Base-by-base conservation (phyloP, 257 asterid species). In the Salvia rosmarinus region DNA sequence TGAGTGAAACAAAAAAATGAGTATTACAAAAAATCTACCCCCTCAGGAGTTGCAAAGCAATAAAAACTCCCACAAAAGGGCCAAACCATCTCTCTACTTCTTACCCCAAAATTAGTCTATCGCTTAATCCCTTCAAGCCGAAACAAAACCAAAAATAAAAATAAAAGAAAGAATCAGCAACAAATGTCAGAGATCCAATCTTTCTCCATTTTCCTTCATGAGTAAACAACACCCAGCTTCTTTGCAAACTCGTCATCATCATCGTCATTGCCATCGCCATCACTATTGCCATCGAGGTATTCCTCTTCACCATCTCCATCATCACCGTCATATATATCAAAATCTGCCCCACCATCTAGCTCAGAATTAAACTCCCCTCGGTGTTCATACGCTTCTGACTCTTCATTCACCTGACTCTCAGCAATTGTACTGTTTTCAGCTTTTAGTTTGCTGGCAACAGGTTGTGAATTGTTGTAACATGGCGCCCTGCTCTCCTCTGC, bases 211-310 rank as follows among this genome's bases (percentile, higher is more conserved):
- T 39, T 21, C 30, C 61, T 56, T 56, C 40, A 56, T 6, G 11
- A 11, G 10, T 56, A 56, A 3, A 56, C n/a, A 56, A 56, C 62
- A 56, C 39, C 37, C 20, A 55, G 35, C 61, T 55, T 55, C 61
- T 55, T 21, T 23, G 61, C 61, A 23, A 55, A 55, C 17, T 55
- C 61, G 0, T 56, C 17, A 3, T 54, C 60, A 25, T 25, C 30
- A 25, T 25, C 30, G 30, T 3, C 30, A 3, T 52, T 39, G 9
- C 19, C 62, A 13, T 49, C 11, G 1, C 25, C 56, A 49, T 12
- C 63, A 25, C 30, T 3, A 43, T 3, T 6, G 2, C 5, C 49
- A 49, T 12, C 63, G 12, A 55, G 37, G 39, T 56, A 13, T 25
- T 56, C 40, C 20, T 25, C 62, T 12, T 55, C 62, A 12, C 19